Evolutionary conservation across 2,329 filamentous ascomycete genomes (phyloP), one percentile per base, ranked within the genome.

Genomic region (Botrytis medusae): DNA sequence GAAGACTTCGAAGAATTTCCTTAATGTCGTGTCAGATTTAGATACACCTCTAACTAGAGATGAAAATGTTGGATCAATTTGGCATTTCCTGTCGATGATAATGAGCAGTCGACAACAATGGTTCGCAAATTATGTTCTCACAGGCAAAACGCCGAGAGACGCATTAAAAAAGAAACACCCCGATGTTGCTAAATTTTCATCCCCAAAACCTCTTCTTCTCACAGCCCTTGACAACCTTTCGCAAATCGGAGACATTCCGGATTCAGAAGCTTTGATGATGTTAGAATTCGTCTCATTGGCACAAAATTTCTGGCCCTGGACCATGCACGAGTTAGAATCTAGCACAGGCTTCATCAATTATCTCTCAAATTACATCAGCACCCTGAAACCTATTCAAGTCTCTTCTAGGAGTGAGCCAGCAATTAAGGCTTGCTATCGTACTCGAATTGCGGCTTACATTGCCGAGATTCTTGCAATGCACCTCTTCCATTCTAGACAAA

Each of bases 291-390:
- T 98, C 54, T 90, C 93, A 3, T 90, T 92, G 4, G 93, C 95
- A 7, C 95, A 98, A 80, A 96, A 97, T 81, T 93, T 94, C 80
- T 98, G 95, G 95, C 92, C 95, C 1, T 97, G 95, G 93, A 95
- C 94, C 1, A 94, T 97, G 73, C 91, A 93, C 73, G 90, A 92
- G 57, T 84, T 97, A 51, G 89, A 92, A 75, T 91, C 91, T 74
- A 92, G 97, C 78, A 87, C 88, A 0, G 85, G 86, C 0, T 95
- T 97, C 79, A 87, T 98, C 73, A 86, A 89, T 60, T 89, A 89
- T 72, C 86, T 97, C 29, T 88, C 93, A 29, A 86, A 87, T 6
- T 96, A 93, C 80, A 87, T 96, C 48, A 88, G 86, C 18, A 83
- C 85, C 7, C 82, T 93, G 34, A 85, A 86, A 73, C 82, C 88